phyloP scores from a whole-genome alignment of 176 grass and related monocot species.

The Leersia perrieri region DNA sequence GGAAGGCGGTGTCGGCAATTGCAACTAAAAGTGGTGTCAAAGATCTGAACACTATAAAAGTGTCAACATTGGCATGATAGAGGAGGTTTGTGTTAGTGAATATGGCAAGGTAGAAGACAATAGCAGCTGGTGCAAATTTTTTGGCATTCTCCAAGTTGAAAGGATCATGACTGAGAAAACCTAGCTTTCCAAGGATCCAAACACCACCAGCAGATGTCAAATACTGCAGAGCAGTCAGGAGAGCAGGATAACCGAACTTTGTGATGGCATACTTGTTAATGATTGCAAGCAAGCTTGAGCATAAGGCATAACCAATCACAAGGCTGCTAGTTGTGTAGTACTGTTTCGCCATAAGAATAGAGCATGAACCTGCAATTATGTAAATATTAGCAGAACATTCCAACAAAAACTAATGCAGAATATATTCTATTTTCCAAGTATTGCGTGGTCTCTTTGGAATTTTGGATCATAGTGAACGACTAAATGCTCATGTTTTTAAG shows the following conservation, averaged over 20 bases:
- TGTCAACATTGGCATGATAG: conserved; percentile 77
- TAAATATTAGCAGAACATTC: neutral
- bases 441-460: neutral
- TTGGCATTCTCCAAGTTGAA: conserved; percentile 78
- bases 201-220: conserved; percentile 64
- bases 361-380: conserved; percentile 41
- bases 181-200: conserved; percentile 74
- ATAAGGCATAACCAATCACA: conserved; percentile 78
- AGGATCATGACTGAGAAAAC: conserved; percentile 60
- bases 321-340: conserved; percentile 67
- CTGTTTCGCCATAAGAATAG: conserved; percentile 51
- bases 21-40: conserved; percentile 81
- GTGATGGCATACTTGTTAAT: conserved; percentile 93
- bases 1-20: conserved; percentile 71
- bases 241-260: conserved; percentile 74
- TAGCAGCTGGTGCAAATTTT: conserved; percentile 70
- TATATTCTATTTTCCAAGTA: neutral
- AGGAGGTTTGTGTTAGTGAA: conserved; percentile 94
- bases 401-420: neutral
- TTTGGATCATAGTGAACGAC: neutral
- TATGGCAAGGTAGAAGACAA: conserved; percentile 87
- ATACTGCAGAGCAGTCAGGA: conserved; percentile 72
- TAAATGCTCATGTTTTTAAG: neutral
- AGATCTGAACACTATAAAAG: conserved; percentile 83
- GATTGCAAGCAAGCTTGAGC: conserved; percentile 78